Evolutionary conservation across 2,329 filamentous ascomycete species (phyloP).

Genomic region (Colletotrichum scovillei): DNA sequence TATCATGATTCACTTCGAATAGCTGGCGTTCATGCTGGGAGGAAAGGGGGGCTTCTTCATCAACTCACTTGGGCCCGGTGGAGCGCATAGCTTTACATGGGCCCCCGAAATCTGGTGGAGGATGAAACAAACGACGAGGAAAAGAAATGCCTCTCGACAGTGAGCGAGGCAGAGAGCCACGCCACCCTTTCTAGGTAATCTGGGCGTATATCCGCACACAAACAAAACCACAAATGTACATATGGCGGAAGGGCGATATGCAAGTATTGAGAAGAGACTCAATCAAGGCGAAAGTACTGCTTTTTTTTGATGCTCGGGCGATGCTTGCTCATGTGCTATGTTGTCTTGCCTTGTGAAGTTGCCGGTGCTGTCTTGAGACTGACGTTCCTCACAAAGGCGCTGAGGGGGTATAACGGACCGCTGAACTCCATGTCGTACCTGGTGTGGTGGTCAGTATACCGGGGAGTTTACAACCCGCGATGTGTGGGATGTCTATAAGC

Average conservation of each 20-base stretch:
- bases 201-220: slow-evolving; percentile 23
- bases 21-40: slow-evolving; percentile 29
- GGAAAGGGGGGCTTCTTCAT: neutral
- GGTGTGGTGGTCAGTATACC: neutral
- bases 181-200: slow-evolving; percentile 25
- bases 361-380: slow-evolving; percentile 26
- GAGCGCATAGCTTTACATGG: neutral
- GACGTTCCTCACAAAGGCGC: slow-evolving; percentile 63
- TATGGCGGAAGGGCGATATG: slow-evolving; percentile 13
- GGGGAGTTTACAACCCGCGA: neutral
- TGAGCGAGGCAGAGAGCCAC: neutral
- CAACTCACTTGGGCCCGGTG: neutral
- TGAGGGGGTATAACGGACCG: slow-evolving; percentile 73
- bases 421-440: slow-evolving; percentile 86
- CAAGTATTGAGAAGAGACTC: slow-evolving; percentile 14
- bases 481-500: slow-evolving; percentile 33
- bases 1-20: slow-evolving; percentile 25
- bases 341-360: neutral
- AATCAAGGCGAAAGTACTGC: slow-evolving; percentile 16
- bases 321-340: neutral
- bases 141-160: neutral
- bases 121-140: neutral
- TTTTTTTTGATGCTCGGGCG: neutral
- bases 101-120: neutral
- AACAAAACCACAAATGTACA: slow-evolving; percentile 24